A percentile compares a stretch with the other conserved stretches of the same genome.
phyloP scores from a whole-genome alignment of 2,329 filamentous ascomycete species.

The Nemania sp. region DNA sequence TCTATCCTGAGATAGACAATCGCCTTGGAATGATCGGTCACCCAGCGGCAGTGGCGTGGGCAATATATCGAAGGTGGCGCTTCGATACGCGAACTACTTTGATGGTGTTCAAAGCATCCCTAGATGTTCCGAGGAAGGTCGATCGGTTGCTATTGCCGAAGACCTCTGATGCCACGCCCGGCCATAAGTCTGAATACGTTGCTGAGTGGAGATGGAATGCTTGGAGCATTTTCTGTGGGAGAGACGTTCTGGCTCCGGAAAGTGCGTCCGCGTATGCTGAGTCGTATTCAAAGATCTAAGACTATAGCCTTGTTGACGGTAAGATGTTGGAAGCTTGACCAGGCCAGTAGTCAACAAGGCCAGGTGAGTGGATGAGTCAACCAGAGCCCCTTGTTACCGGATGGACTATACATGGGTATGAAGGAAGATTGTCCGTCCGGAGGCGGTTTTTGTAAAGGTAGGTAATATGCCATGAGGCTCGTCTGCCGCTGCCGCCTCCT shows the following conservation, averaged over 20 bases:
- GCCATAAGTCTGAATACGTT: conserved; percentile 37
- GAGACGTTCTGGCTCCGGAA: conserved; percentile 29
- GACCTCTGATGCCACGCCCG: conserved; percentile 34
- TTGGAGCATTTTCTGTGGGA: neutral
- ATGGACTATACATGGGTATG: too few relatives aligned
- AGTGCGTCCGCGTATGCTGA: neutral
- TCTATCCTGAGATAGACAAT: conserved; percentile 33
- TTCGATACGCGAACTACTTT: conserved; percentile 27
- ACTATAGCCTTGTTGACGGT: conserved; percentile 31
- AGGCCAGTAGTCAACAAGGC: conserved; percentile 29
- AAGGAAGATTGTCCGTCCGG: too few relatives aligned
- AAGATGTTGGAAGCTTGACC: conserved; percentile 14
- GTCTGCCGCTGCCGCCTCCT: too few relatives aligned
- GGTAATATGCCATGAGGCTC: too few relatives aligned
- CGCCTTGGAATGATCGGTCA: conserved; percentile 36
- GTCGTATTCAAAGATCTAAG: conserved; percentile 24
- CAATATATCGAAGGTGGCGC: conserved; percentile 12
- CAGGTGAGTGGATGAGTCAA: too few relatives aligned
- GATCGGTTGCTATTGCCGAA: conserved; percentile 43
- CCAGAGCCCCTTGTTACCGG: too few relatives aligned
- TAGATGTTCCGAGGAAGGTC: conserved; percentile 40
- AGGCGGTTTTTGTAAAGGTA: too few relatives aligned
- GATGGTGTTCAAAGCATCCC: conserved; percentile 10
- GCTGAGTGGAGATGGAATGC: conserved; percentile 2
- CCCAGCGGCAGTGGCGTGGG: conserved; percentile 3